phyloP scores from a whole-genome alignment of 176 grass and related monocot genomes.

The Zoysia japonica region DNA sequence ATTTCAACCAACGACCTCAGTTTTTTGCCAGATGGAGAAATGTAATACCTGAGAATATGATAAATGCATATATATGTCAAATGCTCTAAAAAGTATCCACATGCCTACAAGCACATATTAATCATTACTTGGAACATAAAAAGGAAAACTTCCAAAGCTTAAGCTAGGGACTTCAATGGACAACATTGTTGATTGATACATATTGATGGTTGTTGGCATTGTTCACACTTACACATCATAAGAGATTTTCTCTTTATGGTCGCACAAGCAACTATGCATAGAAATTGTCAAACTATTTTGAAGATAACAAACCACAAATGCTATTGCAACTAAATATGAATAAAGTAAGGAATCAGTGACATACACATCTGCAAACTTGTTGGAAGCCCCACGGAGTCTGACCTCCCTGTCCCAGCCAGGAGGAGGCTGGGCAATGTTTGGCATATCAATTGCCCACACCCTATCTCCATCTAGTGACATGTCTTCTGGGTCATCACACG shows the following conservation, averaged over 20 bases:
- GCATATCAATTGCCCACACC: slow-evolving; percentile 84
- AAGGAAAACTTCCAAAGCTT: not conserved
- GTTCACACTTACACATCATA: slow-evolving; percentile 29
- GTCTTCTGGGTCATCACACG: slow-evolving; percentile 71
- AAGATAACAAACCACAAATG: not conserved
- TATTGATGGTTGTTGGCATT: not conserved
- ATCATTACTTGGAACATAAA: not conserved
- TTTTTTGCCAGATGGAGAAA: slow-evolving; percentile 56
- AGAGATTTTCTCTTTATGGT: slow-evolving; percentile 1
- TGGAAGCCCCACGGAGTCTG: slow-evolving; percentile 71
- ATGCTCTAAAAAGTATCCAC: not conserved
- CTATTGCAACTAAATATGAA: slow-evolving; percentile 31
- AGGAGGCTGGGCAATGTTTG: slow-evolving; percentile 66
- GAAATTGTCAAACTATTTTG: not conserved
- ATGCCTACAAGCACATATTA: slow-evolving; percentile 5
- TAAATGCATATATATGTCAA: slow-evolving; percentile 12
- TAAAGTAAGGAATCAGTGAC: slow-evolving; percentile 32
- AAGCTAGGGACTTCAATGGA: slow-evolving; percentile 13
- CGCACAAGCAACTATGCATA: not conserved
- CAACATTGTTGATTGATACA: slow-evolving; percentile 14
- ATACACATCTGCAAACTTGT: slow-evolving; percentile 88
- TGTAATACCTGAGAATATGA: slow-evolving; percentile 61
- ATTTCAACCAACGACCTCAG: slow-evolving; percentile 64
- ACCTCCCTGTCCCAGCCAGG: slow-evolving; percentile 83
- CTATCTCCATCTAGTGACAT: slow-evolving; percentile 71